A percentile compares a stretch with the other conserved stretches of the same genome.
Conservation (phyloP, 768 basidiomycete species). For the Suillus spraguei region DNA sequence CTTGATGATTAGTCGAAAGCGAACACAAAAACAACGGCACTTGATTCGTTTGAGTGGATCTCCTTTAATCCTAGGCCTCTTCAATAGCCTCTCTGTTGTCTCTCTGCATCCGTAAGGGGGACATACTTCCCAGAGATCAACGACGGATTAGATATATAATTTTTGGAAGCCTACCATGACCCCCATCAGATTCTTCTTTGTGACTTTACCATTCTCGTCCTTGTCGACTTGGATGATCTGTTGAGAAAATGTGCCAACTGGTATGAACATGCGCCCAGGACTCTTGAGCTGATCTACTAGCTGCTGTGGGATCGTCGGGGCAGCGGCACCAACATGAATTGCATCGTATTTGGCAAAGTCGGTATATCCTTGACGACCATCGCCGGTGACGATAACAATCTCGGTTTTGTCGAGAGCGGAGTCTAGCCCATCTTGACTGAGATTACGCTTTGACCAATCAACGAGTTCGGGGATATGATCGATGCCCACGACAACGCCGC, state of each 20-base stretch:
- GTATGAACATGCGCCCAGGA: conserved; percentile 90
- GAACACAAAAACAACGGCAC: background rate
- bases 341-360: conserved; percentile 63
- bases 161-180: conserved; percentile 63
- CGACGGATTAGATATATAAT: background rate
- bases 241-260: conserved; percentile 68
- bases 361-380: conserved; percentile 72
- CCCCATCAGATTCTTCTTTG: conserved; percentile 67
- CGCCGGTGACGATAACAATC: conserved; percentile 71
- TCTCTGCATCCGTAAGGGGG: conserved; percentile 65
- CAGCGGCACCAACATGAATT: conserved; percentile 95
- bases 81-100: conserved; percentile 36
- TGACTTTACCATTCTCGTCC: conserved; percentile 65
- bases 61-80: background rate
- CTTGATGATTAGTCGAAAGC: background rate
- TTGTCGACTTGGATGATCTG: conserved; percentile 82
- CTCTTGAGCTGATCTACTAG: conserved; percentile 78
- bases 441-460: conserved; percentile 67
- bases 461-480: conserved; percentile 87
- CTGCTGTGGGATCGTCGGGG: conserved; percentile 66
- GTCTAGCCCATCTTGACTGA: conserved; percentile 65
- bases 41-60: background rate
- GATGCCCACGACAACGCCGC: conserved; percentile 79
- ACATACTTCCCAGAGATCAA: conserved; percentile 52
- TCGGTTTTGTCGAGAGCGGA: conserved; percentile 51